A percentile compares a stretch with the other conserved stretches of the same genome.
Conservation (phyloP, 768 basidiomycete species). For the Tylopilus sp. region DNA sequence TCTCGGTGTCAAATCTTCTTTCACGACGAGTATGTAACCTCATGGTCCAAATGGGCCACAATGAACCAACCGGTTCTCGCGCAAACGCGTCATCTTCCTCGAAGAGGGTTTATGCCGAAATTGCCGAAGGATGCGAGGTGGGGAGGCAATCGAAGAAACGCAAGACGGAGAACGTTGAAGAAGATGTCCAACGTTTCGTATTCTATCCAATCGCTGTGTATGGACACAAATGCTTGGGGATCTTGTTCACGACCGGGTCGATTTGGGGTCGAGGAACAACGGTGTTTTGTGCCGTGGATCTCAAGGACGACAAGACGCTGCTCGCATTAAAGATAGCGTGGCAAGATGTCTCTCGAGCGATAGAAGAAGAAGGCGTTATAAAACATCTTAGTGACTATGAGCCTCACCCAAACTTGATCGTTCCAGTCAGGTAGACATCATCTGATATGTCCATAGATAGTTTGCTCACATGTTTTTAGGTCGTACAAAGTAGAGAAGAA, state of each 20-base stretch:
- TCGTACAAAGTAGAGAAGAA: neutral
- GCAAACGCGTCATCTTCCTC: no score
- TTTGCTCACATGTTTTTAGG: neutral
- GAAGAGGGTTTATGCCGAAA: neutral
- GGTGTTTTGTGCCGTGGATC: neutral
- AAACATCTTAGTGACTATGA: neutral
- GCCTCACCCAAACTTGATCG: neutral
- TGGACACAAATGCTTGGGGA: neutral
- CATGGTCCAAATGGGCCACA: no score
- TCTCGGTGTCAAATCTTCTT: no score
- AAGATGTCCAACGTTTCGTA: neutral
- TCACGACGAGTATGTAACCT: no score
- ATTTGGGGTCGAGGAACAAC: neutral
- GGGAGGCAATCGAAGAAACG: neutral
- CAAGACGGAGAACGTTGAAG: neutral
- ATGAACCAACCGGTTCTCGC: no score
- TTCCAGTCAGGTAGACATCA: neutral
- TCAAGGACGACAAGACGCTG: neutral
- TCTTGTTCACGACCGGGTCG: neutral
- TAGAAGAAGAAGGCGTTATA: neutral
- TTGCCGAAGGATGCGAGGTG: neutral
- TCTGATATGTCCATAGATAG: neutral
- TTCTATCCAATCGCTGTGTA: neutral
- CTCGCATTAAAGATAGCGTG: neutral
- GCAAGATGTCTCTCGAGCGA: no score